A percentile compares a stretch with the other conserved stretches of the same genome.
These are phyloP conservation scores for Effrenium voratum DNA, from an alignment of 73 alveolate genomes.

Conservation along the genomic window DNA sequence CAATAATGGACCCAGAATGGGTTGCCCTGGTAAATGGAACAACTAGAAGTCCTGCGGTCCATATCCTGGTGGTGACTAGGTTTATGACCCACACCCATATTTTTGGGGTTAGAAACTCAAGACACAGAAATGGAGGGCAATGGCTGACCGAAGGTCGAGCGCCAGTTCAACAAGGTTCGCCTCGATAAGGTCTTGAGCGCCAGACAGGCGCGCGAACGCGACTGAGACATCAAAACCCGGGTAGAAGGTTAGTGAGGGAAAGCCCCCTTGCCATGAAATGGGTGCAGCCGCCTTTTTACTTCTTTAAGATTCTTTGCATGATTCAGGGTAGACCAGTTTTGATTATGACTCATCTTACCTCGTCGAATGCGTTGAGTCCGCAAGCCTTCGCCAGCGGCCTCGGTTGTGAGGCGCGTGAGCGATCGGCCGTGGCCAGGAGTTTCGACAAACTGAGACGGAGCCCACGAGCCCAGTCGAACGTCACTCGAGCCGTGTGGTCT, in stretches of 20 bases:
- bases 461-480: too few relatives aligned
- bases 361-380: background rate
- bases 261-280: background rate
- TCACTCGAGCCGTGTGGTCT: too few relatives aligned
- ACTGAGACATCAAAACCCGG: background rate
- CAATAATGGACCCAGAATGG: background rate
- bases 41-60: background rate
- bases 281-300: too few relatives aligned
- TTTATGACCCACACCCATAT: background rate
- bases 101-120: background rate
- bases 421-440: too few relatives aligned
- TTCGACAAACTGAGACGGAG: too few relatives aligned
- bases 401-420: too few relatives aligned
- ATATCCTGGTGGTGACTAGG: background rate
- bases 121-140: background rate
- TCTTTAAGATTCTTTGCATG: too few relatives aligned
- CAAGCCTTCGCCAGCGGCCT: background rate
- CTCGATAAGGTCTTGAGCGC: constrained; percentile 48
- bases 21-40: background rate
- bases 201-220: background rate
- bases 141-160: constrained; percentile 15
- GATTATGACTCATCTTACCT: background rate
- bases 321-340: background rate
- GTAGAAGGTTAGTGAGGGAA: background rate
- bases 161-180: constrained; percentile 34